Conservation (phyloP, 164 flowering plant genomes). For the Liquidambar formosana region DNA sequence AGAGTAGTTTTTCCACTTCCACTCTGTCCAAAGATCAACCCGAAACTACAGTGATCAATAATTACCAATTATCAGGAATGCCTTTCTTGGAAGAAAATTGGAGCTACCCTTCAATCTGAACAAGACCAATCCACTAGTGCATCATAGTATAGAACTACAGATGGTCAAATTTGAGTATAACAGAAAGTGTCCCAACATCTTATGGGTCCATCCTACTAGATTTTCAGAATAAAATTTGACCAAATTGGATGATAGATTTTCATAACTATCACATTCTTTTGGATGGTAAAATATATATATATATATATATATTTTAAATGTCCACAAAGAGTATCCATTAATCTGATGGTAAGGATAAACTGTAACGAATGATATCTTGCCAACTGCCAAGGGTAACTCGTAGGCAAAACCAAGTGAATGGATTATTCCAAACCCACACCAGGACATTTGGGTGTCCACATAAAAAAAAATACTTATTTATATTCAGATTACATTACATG, state of each 20-base stretch:
- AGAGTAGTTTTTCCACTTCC: slow-evolving; percentile 99
- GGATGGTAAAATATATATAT: background rate
- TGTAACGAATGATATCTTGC: background rate
- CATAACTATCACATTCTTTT: background rate
- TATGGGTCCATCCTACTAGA: background rate
- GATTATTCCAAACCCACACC: background rate
- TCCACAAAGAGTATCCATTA: background rate
- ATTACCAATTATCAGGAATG: background rate
- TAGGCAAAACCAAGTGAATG: background rate
- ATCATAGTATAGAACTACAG: background rate
- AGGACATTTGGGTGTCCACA: background rate
- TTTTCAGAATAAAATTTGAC: background rate
- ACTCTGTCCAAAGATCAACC: slow-evolving; percentile 93
- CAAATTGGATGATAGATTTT: background rate
- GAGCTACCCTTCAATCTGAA: no score
- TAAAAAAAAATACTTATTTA: background rate
- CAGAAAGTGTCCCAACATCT: background rate
- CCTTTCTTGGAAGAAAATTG: no score
- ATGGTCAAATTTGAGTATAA: background rate
- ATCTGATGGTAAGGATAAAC: background rate
- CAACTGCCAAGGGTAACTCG: background rate
- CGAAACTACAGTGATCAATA: slow-evolving; percentile 59
- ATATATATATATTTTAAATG: no score
- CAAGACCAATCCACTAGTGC: no score
- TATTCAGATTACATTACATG: background rate